Base-by-base conservation (phyloP, 2,329 filamentous ascomycete genomes). In the Bipolaris bicolor region DNA sequence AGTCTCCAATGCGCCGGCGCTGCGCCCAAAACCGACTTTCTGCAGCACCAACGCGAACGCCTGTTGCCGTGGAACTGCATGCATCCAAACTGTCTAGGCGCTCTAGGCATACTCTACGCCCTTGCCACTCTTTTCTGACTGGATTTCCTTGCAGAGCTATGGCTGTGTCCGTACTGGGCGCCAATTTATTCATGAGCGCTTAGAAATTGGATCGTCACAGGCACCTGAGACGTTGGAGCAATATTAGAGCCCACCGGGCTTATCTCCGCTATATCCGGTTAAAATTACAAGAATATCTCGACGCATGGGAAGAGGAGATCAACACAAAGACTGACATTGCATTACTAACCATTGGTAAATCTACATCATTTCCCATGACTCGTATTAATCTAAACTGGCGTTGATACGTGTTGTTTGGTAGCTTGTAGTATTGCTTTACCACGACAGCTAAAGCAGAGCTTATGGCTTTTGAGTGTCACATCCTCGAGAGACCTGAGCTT, bases 231-330 rank as follows among this genome's bases (percentile, higher is more conserved):
- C 26, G 41, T 24, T 53, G 22, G 26, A 50, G 41, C 33, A 11
- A 36, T 55, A 36, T 39, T 43, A 24, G 40, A 37, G 9, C 31
- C 22, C 15, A 6, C 13, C 22, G 6, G 34, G 9, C 45, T 52
- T 60, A 60, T 47, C 51, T 52, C 60, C 60, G 57, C 9, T 60
- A 62, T 41, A 16, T 52, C 57, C 60, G 53, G 34, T 18, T 47
- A n/a, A 31, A 31, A 31, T 31, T 31, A 10, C 29, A 31, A 31
- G 29, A 31, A 31, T 31, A 10, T 11, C 29, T 11, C 10, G 29
- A 13, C 29, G 13, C 10, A 13, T 11, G 10, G 13, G 29, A 10
- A 31, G 4, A 31, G 29, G 29, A 31, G 13, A 4, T 31, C 4
- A 31, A 31, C 29, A 31, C 10, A 11, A 13, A 31, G 29, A 13